Conservation (phyloP, 1,284 basidiomycete species). For the Ceratobasidium sp. region DNA sequence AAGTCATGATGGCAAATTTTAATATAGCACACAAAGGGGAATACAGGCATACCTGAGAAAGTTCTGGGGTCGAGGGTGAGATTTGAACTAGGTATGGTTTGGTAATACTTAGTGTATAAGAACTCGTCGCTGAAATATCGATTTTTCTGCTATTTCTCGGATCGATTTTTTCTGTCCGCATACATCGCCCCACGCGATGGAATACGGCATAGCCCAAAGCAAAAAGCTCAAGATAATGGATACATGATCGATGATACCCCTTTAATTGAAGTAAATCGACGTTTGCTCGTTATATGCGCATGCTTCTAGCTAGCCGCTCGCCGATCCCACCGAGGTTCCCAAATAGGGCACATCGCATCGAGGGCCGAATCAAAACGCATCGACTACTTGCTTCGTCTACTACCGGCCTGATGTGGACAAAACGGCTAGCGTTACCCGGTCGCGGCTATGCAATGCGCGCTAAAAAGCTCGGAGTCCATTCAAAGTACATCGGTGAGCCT, state of each 20-base stretch:
- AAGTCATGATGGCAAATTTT: neutral
- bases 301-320: neutral
- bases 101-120: constrained; percentile 6
- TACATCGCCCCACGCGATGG: too few relatives aligned
- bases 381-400: too few relatives aligned
- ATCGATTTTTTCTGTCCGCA: neutral
- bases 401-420: too few relatives aligned
- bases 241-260: neutral
- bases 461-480: too few relatives aligned
- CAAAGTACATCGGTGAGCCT: too few relatives aligned
- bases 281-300: neutral
- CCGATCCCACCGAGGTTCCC: neutral
- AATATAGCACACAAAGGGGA: neutral
- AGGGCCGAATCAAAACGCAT: too few relatives aligned
- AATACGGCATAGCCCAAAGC: neutral
- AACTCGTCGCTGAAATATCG: constrained; percentile 6
- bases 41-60: neutral
- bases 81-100: constrained; percentile 1
- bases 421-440: too few relatives aligned
- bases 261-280: neutral
- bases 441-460: too few relatives aligned
- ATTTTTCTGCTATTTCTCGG: neutral
- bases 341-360: too few relatives aligned
- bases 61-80: neutral
- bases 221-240: neutral